Evolutionary conservation across 257 asterid genomes (phyloP), one percentile per base, ranked within the genome.

Genomic region (Nicotiana otophora): DNA sequence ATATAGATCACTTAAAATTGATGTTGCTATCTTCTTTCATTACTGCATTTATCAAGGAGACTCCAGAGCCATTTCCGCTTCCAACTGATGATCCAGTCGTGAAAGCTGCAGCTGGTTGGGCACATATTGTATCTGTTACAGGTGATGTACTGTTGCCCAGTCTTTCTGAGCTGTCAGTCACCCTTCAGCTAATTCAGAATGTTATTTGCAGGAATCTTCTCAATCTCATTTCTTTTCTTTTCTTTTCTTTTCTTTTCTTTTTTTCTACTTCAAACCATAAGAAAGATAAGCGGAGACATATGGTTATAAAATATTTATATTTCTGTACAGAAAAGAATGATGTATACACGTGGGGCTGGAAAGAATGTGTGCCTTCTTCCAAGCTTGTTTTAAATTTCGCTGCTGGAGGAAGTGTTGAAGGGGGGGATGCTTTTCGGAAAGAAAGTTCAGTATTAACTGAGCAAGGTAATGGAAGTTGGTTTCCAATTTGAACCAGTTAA

Each of bases 291-390:
- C 33, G 5, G 48, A 42, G 34, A 70, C 33, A 11, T 4, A 23
- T 74, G 62, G 42, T 74, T 74, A 4, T 72, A 58, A 0, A 1
- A 20, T 48, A 61, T 16, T 30, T 31, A 30, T 42, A 81, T 78
- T 82, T 64, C 64, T 46, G n/a, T 77, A 55, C 89, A 93, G 98
- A 87, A 63, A 86, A 81, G 77, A 91, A 93, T 57, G 90, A 86
- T 80, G 93, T 90, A 48, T 93, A 90, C 83, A 84, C 94, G 4
- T 91, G 98, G 98, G 98, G 98, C 19, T 92, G 98, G 98, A 93
- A 92, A 84, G 97, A 93, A 87, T 92, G 98, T 70, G 95, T 93
- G 79, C 95, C 98, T 33, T 90, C 98, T 28, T 90, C 96, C 42
- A 91, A 86, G 67, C 88, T 87, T 80, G 42, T 93, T 26, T 60